phyloP scores from a whole-genome alignment of 805 yeast genomes.

The Yarrowia sp. region DNA sequence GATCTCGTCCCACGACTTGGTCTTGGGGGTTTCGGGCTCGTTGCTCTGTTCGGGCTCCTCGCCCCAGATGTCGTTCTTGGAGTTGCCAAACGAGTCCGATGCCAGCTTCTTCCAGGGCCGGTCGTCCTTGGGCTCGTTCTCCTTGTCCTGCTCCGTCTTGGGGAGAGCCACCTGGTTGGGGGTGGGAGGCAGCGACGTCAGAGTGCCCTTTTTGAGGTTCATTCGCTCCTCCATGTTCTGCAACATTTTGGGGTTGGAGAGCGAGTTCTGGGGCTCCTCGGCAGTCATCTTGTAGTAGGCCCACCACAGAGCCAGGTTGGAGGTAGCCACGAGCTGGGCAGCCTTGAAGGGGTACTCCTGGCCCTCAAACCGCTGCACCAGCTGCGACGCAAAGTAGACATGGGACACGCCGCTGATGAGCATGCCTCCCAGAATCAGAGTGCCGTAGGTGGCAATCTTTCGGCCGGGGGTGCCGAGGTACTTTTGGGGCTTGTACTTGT shows the following conservation, averaged over 20 bases:
- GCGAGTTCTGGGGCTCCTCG: conserved; percentile 19
- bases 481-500: conserved; percentile 15
- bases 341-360: conserved; percentile 7
- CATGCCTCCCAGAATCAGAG: background rate
- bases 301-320: conserved; percentile 20
- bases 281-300: conserved; percentile 25
- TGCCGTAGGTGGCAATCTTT: background rate
- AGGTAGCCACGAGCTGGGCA: background rate
- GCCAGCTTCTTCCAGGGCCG: conserved; percentile 16
- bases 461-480: background rate
- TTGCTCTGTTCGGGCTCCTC: background rate
- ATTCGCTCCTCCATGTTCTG: conserved; percentile 15
- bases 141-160: background rate
- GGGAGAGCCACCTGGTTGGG: background rate
- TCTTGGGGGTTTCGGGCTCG: background rate
- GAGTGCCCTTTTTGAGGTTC: conserved; percentile 9
- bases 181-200: background rate
- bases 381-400: background rate
- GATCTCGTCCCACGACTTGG: conserved; percentile 13
- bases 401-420: background rate
- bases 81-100: background rate
- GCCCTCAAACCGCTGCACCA: background rate
- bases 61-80: conserved; percentile 2
- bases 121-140: background rate
- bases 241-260: conserved; percentile 23